Percentiles rank a stretch among this genome's conserved stretches.
These are phyloP conservation scores for Populus euphratica DNA, from an alignment of 345 rosid species.

Conservation along the genomic window DNA sequence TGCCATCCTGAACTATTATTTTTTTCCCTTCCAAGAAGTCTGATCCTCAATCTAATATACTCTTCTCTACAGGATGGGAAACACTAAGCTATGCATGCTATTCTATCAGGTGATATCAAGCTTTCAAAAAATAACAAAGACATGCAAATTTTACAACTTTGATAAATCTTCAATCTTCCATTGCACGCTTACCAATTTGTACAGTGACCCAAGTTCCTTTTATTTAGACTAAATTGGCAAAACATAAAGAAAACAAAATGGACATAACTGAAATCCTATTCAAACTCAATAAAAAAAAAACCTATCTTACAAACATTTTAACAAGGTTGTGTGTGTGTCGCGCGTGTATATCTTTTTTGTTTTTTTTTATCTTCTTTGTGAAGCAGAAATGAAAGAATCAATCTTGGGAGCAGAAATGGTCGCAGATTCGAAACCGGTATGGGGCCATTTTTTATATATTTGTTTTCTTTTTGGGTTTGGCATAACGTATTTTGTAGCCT, in stretches of 20 bases:
- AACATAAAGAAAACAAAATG: neutral
- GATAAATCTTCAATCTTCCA: neutral
- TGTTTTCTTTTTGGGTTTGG: too few species aligned
- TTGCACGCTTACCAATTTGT: neutral
- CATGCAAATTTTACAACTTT: too few species aligned
- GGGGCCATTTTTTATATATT: conserved; percentile 28
- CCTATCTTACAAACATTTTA: neutral
- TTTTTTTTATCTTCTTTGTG: conserved; percentile 55
- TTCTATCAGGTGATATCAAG: too few species aligned
- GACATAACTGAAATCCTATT: neutral
- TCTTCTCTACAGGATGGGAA: too few species aligned
- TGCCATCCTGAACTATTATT: neutral
- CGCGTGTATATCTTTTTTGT: too few species aligned
- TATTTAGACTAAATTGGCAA: neutral
- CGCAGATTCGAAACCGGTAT: conserved; percentile 57
- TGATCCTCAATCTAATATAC: too few species aligned
- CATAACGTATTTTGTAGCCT: too few species aligned
- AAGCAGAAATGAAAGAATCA: conserved; percentile 67
- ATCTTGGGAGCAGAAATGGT: conserved; percentile 65
- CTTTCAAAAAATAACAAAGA: too few species aligned
- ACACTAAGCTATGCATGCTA: too few species aligned
- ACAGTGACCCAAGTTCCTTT: neutral
- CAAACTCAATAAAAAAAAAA: neutral
- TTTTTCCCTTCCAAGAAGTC: neutral
- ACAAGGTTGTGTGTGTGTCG: too few species aligned